Evolutionary conservation across 495 filamentous ascomycete species (phyloP), one percentile per base, ranked within the genome.

Genomic region (Aspergillus biplanus): DNA sequence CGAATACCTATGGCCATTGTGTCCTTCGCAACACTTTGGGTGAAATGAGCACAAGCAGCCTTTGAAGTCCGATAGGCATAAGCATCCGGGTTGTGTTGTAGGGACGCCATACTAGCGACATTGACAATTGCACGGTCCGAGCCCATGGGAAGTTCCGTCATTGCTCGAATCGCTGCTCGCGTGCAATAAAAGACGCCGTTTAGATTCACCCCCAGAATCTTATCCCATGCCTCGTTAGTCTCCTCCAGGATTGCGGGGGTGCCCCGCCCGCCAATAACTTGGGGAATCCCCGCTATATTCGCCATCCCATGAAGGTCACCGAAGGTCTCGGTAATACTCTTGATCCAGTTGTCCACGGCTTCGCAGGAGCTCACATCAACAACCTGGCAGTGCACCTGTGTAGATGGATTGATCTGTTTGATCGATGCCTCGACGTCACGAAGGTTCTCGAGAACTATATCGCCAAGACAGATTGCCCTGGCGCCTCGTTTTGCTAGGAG

Each of bases 11-110:
- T 18, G 0, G 32, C 2, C 8, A 9, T 21, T 0, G 47, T 33
- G 58, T 65, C 63, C n/a, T 16, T 52, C 1, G 63, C 63, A 6
- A 58, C 58, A 53, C 44, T 48, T 1, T n/a, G 27, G 4, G 58
- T 57, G 13, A 65, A 61, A 27, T 52, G 39, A 3, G 58, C 58
- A 27, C 39, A 50, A 0, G 42, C 58, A 1, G 13, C 58, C 44
- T 65, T 65, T 1, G 63, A 65, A 0, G 58, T 58, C 0, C 52
- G 16, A 35, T 65, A 65, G 5, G 63, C 63, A 35, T 61, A 65
- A 3, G 33, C 52, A 57, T 65, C 52, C 7, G 57, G 57, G 0
- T 12, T 34, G 46, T 65, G 63, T 7, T 31, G 12, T 11, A 46
- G 21, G 0, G 63, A 37, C 3, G 58, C 58, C 5, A 65, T 52